Conservation (phyloP, 768 basidiomycete species). For the Trametes villosa region DNA sequence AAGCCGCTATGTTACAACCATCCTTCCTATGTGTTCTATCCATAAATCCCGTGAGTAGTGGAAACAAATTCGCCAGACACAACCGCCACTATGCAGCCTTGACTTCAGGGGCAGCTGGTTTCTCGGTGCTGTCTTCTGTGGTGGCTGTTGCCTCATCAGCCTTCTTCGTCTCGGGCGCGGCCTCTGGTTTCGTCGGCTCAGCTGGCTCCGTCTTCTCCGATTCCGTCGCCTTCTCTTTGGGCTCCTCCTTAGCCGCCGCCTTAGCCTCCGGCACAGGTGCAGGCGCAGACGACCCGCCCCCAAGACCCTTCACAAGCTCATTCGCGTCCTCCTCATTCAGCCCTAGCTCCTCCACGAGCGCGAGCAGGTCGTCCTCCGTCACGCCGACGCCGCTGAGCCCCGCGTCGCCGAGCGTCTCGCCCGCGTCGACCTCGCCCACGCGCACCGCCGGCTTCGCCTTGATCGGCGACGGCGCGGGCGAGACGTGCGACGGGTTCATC, state of each 20-base stretch:
- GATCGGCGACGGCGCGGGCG: constrained; percentile 38
- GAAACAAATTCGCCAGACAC: too few relatives aligned
- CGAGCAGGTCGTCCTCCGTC: constrained; percentile 72
- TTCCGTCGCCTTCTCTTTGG: not conserved
- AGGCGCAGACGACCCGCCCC: constrained; percentile 23
- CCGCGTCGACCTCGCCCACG: constrained; percentile 62
- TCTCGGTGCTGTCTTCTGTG: constrained; percentile 10
- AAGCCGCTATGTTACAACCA: too few relatives aligned
- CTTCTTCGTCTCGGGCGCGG: not conserved
- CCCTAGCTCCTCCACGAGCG: constrained; percentile 75
- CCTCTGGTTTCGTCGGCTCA: not conserved
- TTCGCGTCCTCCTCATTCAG: constrained; percentile 77
- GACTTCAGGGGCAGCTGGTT: constrained; percentile 10
- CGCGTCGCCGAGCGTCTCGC: constrained; percentile 68
- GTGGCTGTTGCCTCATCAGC: not conserved
- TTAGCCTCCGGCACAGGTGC: constrained; percentile 18
- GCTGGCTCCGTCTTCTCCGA: constrained; percentile 1
- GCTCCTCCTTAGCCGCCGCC: not conserved
- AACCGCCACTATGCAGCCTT: too few relatives aligned
- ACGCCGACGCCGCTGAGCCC: constrained; percentile 79
- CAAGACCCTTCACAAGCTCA: constrained; percentile 69
- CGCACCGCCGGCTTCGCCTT: constrained; percentile 58
- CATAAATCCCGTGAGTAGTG: not conserved
- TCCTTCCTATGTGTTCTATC: not conserved
- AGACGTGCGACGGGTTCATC: constrained; percentile 80